A percentile compares a stretch with the other conserved stretches of the same genome.
Evolutionary conservation across 805 yeast species (phyloP).

Genomic region (Saccharomycopsis fibuligera): DNA sequence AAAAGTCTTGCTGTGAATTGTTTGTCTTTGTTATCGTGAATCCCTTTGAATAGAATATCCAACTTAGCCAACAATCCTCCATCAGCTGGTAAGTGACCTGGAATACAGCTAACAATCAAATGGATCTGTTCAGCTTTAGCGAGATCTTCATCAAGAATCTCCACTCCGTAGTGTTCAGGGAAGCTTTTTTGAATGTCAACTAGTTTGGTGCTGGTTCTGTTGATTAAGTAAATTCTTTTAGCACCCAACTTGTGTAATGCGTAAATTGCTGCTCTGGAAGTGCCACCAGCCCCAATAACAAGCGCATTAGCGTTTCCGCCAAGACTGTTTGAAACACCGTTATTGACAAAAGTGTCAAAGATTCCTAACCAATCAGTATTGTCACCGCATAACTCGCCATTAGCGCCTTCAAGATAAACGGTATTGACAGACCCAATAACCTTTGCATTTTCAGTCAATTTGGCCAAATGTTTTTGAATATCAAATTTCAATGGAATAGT

Average conservation of each 20-base stretch:
- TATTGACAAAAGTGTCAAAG: slow-evolving; percentile 66
- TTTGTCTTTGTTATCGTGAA: slow-evolving; percentile 34
- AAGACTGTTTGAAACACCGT: slow-evolving; percentile 26
- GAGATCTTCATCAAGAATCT: slow-evolving; percentile 46
- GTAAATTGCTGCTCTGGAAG: slow-evolving; percentile 89
- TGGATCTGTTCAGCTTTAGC: slow-evolving; percentile 41
- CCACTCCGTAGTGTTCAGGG: slow-evolving; percentile 54
- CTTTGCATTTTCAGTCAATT: slow-evolving; percentile 68
- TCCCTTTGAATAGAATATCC: slow-evolving; percentile 37
- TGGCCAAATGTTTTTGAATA: slow-evolving; percentile 59
- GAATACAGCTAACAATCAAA: slow-evolving; percentile 72
- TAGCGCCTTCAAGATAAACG: slow-evolving; percentile 46
- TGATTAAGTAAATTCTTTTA: slow-evolving; percentile 64
- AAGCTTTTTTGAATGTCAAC: slow-evolving; percentile 52
- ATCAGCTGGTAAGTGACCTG: slow-evolving; percentile 72
- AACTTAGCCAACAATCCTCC: slow-evolving; percentile 40
- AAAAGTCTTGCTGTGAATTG: slow-evolving; percentile 57
- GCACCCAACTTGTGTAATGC: slow-evolving; percentile 82
- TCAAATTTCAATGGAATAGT: slow-evolving; percentile 91
- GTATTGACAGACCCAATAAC: slow-evolving; percentile 95
- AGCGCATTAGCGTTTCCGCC: slow-evolving; percentile 48
- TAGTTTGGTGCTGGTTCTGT: slow-evolving; percentile 70
- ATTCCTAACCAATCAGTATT: slow-evolving; percentile 97
- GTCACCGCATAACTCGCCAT: slow-evolving; percentile 60
- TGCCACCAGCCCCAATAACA: slow-evolving; percentile 96